Evolutionary conservation across 2,329 filamentous ascomycete genomes (phyloP), one percentile per base, ranked within the genome.

Genomic region (Aspergillus vadensis): DNA sequence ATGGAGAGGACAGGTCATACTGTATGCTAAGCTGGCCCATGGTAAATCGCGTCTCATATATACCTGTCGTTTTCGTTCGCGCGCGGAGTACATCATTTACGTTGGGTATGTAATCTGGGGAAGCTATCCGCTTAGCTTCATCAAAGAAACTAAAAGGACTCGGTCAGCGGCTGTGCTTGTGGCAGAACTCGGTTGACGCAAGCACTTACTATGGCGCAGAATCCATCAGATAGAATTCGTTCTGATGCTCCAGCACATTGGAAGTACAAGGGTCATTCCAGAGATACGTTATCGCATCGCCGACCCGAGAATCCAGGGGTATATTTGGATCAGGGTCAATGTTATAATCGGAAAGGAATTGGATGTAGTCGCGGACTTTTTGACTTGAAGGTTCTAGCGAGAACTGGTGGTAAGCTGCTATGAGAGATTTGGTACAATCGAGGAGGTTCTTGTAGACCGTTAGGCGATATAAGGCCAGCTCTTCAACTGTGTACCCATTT

Each of bases 21-120:
- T 99, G 95, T 80, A 99, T 99, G 80, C 93, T 98, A 63, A 99
- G 83, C 74, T 97, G 94, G 38, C 94, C 95, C 95, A 99, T 99
- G 68, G 95, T 92, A 76, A 99, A 99, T 68, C 95, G 87, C 53
- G 95, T 99, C 79, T 99, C 95, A 80, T 99, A 99, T 69, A 99
- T 99, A 82, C 95, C 95, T 0, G 95, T 99, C 1, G 95, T 99
- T 79, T 99, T 99, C 41, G 95, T 98, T 85, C 95, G 85, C 67
- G 95, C 95, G 74, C 95, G 89, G 61, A 99, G 85, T 36, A 99
- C 94, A 76, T 99, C 95, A 77, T 94, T 92, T 77, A 98, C 95
- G 67, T 89, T 91, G 5, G 95, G 95, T 19, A 96, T 88, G 72
- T 98, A 99, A 68, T 96, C 90, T 21, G 88, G 84, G 21, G 86